Percentiles rank a stretch among this genome's conserved stretches.
phyloP scores from a whole-genome alignment of 805 yeast species.

The Teunomyces lycoperdinae region DNA sequence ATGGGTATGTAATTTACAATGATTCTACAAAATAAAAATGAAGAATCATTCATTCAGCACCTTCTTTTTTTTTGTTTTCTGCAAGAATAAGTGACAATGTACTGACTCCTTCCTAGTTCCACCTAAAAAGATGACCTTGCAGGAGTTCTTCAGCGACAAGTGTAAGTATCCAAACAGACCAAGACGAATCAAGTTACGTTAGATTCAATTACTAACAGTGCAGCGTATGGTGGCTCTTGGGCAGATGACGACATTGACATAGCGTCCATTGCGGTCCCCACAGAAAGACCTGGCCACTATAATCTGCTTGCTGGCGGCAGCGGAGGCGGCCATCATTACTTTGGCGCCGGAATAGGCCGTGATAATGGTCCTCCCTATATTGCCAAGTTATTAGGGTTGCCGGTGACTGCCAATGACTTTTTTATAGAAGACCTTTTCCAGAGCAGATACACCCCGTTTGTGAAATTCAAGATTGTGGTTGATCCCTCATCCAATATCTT shows the following conservation, averaged over 20 bases:
- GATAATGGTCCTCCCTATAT: constrained; percentile 58
- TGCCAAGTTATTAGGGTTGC: constrained; percentile 59
- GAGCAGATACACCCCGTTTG: constrained; percentile 57
- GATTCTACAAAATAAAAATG: not conserved
- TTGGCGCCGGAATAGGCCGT: constrained; percentile 1
- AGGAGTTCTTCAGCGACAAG: constrained; percentile 44
- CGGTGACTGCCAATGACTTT: constrained; percentile 49
- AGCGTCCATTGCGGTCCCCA: constrained; percentile 45
- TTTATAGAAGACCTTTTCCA: constrained; percentile 58
- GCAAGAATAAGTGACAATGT: not conserved
- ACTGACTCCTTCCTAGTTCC: constrained; percentile 27
- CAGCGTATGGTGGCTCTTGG: constrained; percentile 48
- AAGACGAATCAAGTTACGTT: not conserved
- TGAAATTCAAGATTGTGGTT: constrained; percentile 60
- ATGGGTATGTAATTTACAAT: constrained; percentile 9
- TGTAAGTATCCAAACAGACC: constrained; percentile 30
- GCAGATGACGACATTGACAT: constrained; percentile 46
- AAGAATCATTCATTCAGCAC: not conserved
- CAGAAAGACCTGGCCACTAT: constrained; percentile 22
- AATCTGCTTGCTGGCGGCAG: constrained; percentile 1
- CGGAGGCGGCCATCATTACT: constrained; percentile 3
- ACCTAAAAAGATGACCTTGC: constrained; percentile 46
- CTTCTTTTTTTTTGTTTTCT: not conserved
- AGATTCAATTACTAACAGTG: constrained; percentile 15
- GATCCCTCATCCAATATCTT: constrained; percentile 43